Evolutionary conservation across 2,329 filamentous ascomycete genomes (phyloP), one percentile per base, ranked within the genome.

Genomic region (Fusarium globosum): DNA sequence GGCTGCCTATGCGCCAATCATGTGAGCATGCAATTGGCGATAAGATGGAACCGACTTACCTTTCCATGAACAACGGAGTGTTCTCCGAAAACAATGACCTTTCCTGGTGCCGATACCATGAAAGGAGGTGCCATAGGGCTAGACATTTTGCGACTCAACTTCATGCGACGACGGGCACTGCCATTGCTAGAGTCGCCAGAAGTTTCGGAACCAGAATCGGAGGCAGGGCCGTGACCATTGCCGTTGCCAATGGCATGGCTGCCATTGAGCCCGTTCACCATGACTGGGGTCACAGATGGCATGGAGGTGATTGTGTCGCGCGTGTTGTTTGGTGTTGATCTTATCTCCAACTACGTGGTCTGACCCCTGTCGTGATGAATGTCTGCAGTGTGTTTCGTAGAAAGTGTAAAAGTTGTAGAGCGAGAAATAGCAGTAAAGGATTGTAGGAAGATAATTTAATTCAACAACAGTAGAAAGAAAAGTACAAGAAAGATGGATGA

Each of bases 41-140:
- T 23, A 48, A 61, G 39, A 46, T 21, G 51, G 45, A 16, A 16
- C 28, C 7, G 12, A 49, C 43, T 30, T 85, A 94, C 93, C 89
- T 98, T 98, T 80, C 95, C 95, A 80, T 99, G 91, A 26, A 99
- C 96, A n/a, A 98, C 96, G 6, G 96, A 93, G 85, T 99, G 96
- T 83, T 99, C 96, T 75, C 96, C 96, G 84, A 96, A 98, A 60
- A 98, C 94, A 81, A 99, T 99, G 80, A 98, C 96, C 82, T 99
- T 99, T 73, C 96, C 97, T 0, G 96, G 96, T 6, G 97, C 96
- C 21, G 96, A 98, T 65, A 98, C 95, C 94, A 99, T 97, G 81
- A 99, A 99, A 69, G 95, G 87, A 48, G 96, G 95, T 84, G 96
- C 90, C 90, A 92, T 90, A 7, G 90, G 90, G 63, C 84, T 89